Conservation (phyloP, 2,329 filamentous ascomycete genomes). For the Blastomyces parvus region DNA sequence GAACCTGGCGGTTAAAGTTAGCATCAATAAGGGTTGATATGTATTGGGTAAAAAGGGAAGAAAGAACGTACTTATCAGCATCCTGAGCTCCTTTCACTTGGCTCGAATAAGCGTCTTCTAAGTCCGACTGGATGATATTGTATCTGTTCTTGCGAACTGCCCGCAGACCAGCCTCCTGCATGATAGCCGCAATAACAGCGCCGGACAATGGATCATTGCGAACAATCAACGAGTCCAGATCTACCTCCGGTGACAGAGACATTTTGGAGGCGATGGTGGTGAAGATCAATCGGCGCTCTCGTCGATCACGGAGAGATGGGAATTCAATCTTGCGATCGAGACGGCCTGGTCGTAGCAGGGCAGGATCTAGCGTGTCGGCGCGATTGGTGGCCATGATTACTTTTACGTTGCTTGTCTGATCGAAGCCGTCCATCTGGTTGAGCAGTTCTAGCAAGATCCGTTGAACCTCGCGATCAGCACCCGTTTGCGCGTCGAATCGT, state of each 20-base stretch:
- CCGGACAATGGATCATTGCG: constrained; percentile 92
- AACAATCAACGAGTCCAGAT: constrained; percentile 91
- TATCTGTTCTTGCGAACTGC: constrained; percentile 97
- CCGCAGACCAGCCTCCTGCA: constrained; percentile 94
- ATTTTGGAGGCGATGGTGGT: constrained; percentile 94
- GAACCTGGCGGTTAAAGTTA: constrained; percentile 54
- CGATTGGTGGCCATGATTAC: constrained; percentile 99
- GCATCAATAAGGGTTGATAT: constrained; percentile 23
- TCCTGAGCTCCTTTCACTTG: constrained; percentile 81
- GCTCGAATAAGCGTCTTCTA: constrained; percentile 93
- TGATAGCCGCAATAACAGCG: constrained; percentile 94
- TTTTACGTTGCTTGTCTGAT: constrained; percentile 98
- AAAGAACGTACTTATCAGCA: constrained; percentile 47
- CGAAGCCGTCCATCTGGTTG: constrained; percentile 99
- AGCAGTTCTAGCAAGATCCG: constrained; percentile 94
- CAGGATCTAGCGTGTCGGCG: constrained; percentile 92
- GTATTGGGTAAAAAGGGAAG: not conserved
- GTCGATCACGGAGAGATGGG: constrained; percentile 83
- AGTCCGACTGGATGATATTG: constrained; percentile 94
- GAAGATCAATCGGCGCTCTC: constrained; percentile 94
- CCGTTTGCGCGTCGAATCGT: constrained; percentile 97
- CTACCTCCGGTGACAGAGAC: constrained; percentile 92
- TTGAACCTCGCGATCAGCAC: constrained; percentile 95
- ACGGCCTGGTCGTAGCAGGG: constrained; percentile 85
- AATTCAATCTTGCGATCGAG: constrained; percentile 98